These are phyloP conservation scores for Diutina scorzettiae DNA, from an alignment of 1,139 yeast genomes.

Conservation along the genomic window DNA sequence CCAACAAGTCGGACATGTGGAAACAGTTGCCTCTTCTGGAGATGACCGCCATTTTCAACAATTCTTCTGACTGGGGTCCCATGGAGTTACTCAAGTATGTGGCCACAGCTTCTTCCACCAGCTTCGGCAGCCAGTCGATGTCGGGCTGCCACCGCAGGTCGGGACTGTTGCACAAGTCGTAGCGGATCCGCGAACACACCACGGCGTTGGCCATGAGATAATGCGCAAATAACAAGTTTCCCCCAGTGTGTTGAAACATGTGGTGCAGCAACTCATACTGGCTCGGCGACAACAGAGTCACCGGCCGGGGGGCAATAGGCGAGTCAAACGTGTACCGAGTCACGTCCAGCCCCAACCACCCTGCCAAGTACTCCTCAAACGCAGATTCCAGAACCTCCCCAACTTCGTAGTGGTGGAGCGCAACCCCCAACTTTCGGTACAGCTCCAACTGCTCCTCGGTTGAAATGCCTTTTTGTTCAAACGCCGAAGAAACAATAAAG, in stretches of 20 bases:
- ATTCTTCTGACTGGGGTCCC: constrained; percentile 11
- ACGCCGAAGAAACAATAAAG: constrained; percentile 14
- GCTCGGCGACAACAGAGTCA: not conserved
- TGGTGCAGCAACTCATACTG: not conserved
- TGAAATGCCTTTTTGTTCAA: constrained; percentile 7
- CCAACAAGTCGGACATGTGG: constrained; percentile 29
- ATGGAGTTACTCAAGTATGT: constrained; percentile 11
- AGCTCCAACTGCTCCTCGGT: not conserved
- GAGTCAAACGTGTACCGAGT: not conserved
- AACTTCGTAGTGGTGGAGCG: not conserved
- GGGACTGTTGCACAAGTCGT: not conserved
- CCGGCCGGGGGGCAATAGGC: not conserved
- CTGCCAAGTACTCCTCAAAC: not conserved
- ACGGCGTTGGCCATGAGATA: not conserved
- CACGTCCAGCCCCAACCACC: no score
- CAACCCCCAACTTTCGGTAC: not conserved
- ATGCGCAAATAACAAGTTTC: not conserved
- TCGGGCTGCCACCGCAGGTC: not conserved
- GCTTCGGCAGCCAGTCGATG: not conserved
- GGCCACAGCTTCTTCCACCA: constrained; percentile 8
- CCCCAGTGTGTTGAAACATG: not conserved
- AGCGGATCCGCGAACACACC: not conserved
- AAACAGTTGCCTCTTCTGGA: constrained; percentile 30
- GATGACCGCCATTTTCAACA: constrained; percentile 35
- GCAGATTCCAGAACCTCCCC: not conserved